phyloP scores from a whole-genome alignment of 2,329 filamentous ascomycete genomes.

The Pseudocercospora cruenta region DNA sequence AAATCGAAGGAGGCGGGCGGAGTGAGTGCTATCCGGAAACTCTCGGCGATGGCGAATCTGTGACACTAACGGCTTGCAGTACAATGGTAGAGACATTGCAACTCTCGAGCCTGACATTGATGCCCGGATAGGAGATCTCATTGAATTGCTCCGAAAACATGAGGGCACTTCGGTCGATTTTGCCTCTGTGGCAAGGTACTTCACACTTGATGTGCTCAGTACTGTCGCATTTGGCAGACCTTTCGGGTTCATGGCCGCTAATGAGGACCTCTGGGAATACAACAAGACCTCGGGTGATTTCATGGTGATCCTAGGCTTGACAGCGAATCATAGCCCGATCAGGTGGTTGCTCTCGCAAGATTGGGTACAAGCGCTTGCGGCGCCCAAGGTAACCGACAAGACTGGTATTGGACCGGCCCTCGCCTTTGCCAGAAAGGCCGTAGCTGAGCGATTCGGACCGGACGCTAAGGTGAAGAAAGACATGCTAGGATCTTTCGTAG shows the following conservation, averaged over 20 bases:
- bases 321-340: slow-evolving; percentile 30
- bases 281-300: slow-evolving; percentile 28
- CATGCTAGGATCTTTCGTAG: slow-evolving; percentile 57
- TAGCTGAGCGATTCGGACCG: slow-evolving; percentile 32
- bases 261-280: slow-evolving; percentile 48
- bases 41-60: slow-evolving; percentile 5
- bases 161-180: slow-evolving; percentile 49
- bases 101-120: slow-evolving; percentile 57
- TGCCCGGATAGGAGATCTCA: slow-evolving; percentile 49
- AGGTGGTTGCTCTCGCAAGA: slow-evolving; percentile 29
- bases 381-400: slow-evolving; percentile 35
- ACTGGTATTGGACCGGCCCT: slow-evolving; percentile 33
- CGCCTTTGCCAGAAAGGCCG: slow-evolving; percentile 31
- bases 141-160: slow-evolving; percentile 51
- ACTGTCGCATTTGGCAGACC: slow-evolving; percentile 56
- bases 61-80: slow-evolving; percentile 42
- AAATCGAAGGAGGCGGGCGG: slow-evolving; percentile 57
- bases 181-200: slow-evolving; percentile 55
- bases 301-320: slow-evolving; percentile 32
- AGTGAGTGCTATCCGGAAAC: slow-evolving; percentile 39
- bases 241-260: slow-evolving; percentile 56
- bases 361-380: slow-evolving; percentile 30
- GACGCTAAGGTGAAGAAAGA: slow-evolving; percentile 43
- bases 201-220: slow-evolving; percentile 61
- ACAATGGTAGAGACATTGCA: slow-evolving; percentile 60